Evolutionary conservation across 257 asterid genomes (phyloP).

Genomic region (Solanum paucissectum): DNA sequence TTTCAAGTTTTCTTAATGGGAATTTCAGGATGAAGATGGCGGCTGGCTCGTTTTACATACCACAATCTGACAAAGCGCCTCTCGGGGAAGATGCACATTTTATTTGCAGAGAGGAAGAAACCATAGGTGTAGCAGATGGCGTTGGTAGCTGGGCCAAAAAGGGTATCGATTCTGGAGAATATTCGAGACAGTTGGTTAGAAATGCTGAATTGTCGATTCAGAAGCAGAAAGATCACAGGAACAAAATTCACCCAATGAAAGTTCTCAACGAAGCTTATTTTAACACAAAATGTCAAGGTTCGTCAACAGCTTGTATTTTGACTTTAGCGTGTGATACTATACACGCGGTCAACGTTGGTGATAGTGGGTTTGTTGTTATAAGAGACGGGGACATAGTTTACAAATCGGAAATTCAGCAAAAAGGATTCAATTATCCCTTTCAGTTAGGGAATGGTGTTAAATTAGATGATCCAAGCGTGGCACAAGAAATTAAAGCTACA

Average conservation of each 20-base stretch:
- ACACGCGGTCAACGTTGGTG: conserved; percentile 20
- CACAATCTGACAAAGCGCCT: conserved; percentile 6
- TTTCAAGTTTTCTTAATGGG: background rate
- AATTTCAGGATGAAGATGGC: background rate
- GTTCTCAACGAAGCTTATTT: too few species aligned
- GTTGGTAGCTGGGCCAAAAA: conserved; percentile 12
- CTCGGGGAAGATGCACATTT: conserved; percentile 25
- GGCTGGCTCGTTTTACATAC: conserved; percentile 7
- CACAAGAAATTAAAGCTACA: background rate
- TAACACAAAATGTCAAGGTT: too few species aligned
- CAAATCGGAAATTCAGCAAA: background rate
- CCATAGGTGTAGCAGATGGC: conserved; percentile 23
- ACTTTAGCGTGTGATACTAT: background rate
- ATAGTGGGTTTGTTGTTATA: conserved; percentile 20
- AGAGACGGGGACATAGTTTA: conserved; percentile 4
- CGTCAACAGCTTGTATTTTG: background rate
- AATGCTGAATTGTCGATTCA: background rate
- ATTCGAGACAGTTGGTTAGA: conserved; percentile 9
- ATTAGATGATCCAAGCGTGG: background rate
- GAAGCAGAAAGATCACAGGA: background rate
- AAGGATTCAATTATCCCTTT: too few species aligned
- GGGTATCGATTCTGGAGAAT: conserved; percentile 19
- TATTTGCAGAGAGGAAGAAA: background rate
- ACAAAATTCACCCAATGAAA: too few species aligned
- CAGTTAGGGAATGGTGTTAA: too few species aligned